Base-by-base conservation (phyloP, 805 yeast genomes). In the Wickerhamiella kurtzmanii region DNA sequence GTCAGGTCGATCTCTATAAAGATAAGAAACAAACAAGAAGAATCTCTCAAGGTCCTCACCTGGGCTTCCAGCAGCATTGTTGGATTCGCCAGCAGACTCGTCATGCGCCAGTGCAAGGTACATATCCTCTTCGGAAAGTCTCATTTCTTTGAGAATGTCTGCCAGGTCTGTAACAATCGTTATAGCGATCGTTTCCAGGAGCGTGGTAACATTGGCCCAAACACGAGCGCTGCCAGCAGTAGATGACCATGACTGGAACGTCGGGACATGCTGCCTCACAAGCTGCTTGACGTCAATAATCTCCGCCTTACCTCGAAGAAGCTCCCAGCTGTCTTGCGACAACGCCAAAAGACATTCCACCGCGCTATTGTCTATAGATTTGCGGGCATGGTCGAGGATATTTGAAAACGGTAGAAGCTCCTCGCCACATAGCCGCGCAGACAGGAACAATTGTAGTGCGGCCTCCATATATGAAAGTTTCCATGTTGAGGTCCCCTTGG, bases 11-110 rank as follows among this genome's bases (percentile, higher is more conserved):
- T 74, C 70, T 22, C 73, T 67, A 60, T 81, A 87, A 5, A 85
- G 69, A 59, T 74, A 82, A 39, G 79, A 80, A 49, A 85, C 69
- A 2, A 89, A 73, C 52, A 88, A 59, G 58, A 85, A 88, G 57
- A 89, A 84, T 51, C 95, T 71, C 61, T 92, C 98, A 36, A 92
- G 66, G 53, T 92, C 96, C 0, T 89, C 84, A 55, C 80, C 77
- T 21, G 80, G 76, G 9, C 44, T 43, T 8, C 35, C 22, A 3
- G 43, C 20, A 8, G 25, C 8, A 22, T 46, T 38, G 28, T 22
- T 22, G 16, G 37, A 8, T 3, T 13, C 47, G 4, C 35, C 11
- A 6, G 16, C 44, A 11, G 32, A 25, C 32, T 25, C 32, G 15
- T 51, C 28, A 43, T 52, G 51, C 19, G 45, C 46, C 41, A 57